A percentile compares a stretch with the other conserved stretches of the same genome.
Conservation (phyloP, 331 rosid genomes). For the Spiraea crenata region DNA sequence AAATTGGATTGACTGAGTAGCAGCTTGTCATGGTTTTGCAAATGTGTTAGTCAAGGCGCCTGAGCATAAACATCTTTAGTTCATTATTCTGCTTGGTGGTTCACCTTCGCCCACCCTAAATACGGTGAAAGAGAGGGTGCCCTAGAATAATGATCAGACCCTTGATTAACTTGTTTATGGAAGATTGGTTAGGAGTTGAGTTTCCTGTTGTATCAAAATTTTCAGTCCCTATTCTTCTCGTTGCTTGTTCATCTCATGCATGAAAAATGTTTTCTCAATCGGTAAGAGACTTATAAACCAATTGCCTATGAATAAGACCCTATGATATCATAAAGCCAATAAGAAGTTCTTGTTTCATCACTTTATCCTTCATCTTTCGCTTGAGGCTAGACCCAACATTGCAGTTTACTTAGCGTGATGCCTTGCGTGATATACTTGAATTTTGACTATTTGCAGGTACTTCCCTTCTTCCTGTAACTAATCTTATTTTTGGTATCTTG, state of each 20-base stretch:
- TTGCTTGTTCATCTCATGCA: background rate
- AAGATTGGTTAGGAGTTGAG: background rate
- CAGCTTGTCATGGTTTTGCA: background rate
- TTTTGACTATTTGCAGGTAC: background rate
- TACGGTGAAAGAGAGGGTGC: no score
- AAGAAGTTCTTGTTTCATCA: background rate
- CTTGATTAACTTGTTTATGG: background rate
- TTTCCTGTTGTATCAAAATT: background rate
- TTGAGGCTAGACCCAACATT: no score
- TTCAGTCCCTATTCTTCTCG: background rate
- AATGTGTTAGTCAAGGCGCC: background rate
- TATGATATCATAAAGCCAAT: background rate
- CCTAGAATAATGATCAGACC: no score
- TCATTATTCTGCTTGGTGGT: background rate
- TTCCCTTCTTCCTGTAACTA: slow-evolving; percentile 18
- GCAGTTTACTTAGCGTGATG: no score
- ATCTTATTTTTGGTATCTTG: slow-evolving; percentile 1
- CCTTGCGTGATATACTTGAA: background rate
- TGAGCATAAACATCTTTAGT: background rate
- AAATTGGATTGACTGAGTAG: background rate
- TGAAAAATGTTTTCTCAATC: background rate
- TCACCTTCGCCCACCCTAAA: background rate
- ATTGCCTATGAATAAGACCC: background rate
- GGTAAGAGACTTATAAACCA: background rate
- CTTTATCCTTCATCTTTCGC: background rate